phyloP scores from a whole-genome alignment of 2,329 filamentous ascomycete genomes.

The Helotiales sp. region DNA sequence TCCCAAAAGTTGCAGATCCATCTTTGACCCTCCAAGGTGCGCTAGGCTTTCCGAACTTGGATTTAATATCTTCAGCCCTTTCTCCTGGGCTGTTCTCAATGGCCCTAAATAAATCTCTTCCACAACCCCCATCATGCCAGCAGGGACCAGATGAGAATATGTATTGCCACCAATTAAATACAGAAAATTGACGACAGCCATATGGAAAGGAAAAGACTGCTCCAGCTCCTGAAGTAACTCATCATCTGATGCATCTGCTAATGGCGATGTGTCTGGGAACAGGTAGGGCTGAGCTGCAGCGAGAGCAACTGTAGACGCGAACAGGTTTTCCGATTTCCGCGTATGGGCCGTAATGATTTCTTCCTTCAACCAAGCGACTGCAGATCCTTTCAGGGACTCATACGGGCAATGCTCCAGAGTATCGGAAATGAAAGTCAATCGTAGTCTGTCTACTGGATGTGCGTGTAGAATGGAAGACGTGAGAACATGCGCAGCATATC shows the following conservation, averaged over 20 bases:
- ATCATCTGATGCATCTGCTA: slow-evolving; percentile 50
- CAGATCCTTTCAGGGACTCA: slow-evolving; percentile 64
- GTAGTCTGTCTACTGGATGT: slow-evolving; percentile 62
- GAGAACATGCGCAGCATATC: slow-evolving; percentile 45
- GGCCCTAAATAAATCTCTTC: slow-evolving; percentile 64
- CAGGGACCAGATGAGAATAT: slow-evolving; percentile 56
- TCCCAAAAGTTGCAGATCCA: slow-evolving; percentile 38
- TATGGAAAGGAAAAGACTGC: slow-evolving; percentile 57
- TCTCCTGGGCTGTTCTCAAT: slow-evolving; percentile 51
- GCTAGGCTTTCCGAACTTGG: slow-evolving; percentile 1
- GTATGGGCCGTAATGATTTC: slow-evolving; percentile 55
- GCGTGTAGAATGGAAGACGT: slow-evolving; percentile 52
- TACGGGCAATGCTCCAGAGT: slow-evolving; percentile 70
- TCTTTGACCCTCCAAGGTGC: slow-evolving; percentile 17
- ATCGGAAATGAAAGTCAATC: slow-evolving; percentile 66
- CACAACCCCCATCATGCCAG: slow-evolving; percentile 61
- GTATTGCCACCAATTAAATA: slow-evolving; percentile 58
- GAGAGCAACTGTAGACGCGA: slow-evolving; percentile 59
- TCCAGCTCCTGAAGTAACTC: slow-evolving; percentile 57
- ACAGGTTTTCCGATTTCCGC: slow-evolving; percentile 46
- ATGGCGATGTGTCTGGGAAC: slow-evolving; percentile 60
- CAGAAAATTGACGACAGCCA: slow-evolving; percentile 66
- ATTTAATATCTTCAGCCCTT: slow-evolving; percentile 24
- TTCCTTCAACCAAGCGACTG: slow-evolving; percentile 67
- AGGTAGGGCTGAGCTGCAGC: slow-evolving; percentile 65